A percentile compares a stretch with the other conserved stretches of the same genome.
These are phyloP conservation scores for Inga oerstediana DNA, from an alignment of 306 rosid genomes.

Conservation along the genomic window DNA sequence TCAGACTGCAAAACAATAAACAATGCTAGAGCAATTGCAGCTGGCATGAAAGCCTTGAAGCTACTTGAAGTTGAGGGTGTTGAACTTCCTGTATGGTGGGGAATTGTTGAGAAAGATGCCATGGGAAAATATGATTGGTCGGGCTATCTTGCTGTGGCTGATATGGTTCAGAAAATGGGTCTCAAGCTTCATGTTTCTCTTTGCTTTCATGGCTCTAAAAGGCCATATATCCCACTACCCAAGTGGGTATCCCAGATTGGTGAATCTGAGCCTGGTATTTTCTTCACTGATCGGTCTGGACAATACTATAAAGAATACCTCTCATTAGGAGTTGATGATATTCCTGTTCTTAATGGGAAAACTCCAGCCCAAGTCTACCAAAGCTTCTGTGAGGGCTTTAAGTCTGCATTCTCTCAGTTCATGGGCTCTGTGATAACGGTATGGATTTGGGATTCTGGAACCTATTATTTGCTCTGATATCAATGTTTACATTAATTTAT, in stretches of 20 bases:
- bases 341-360: constrained; percentile 78
- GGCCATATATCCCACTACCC: constrained; percentile 62
- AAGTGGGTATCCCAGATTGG: constrained; percentile 78
- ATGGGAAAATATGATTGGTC: constrained; percentile 59
- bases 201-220: constrained; percentile 79
- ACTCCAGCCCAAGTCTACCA: constrained; percentile 76
- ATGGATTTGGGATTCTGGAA: constrained; percentile 25
- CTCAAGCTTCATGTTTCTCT: constrained; percentile 87
- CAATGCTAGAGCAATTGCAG: constrained; percentile 7
- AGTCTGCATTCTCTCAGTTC: constrained; percentile 29
- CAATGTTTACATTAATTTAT: constrained; percentile 7
- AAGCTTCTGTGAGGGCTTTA: constrained; percentile 83
- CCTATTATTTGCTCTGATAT: not conserved
- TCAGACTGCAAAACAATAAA: constrained; percentile 1
- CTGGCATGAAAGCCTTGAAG: not conserved
- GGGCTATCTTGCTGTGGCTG: constrained; percentile 70
- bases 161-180: constrained; percentile 59
- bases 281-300: constrained; percentile 61
- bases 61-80: not conserved
- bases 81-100: constrained; percentile 10
- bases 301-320: constrained; percentile 67
- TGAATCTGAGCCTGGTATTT: constrained; percentile 61
- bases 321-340: constrained; percentile 74
- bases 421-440: constrained; percentile 75
- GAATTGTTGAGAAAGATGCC: constrained; percentile 4